Evolutionary conservation across 2,329 filamentous ascomycete species (phyloP), one percentile per base, ranked within the genome.

Genomic region (Colletotrichum aenigma): DNA sequence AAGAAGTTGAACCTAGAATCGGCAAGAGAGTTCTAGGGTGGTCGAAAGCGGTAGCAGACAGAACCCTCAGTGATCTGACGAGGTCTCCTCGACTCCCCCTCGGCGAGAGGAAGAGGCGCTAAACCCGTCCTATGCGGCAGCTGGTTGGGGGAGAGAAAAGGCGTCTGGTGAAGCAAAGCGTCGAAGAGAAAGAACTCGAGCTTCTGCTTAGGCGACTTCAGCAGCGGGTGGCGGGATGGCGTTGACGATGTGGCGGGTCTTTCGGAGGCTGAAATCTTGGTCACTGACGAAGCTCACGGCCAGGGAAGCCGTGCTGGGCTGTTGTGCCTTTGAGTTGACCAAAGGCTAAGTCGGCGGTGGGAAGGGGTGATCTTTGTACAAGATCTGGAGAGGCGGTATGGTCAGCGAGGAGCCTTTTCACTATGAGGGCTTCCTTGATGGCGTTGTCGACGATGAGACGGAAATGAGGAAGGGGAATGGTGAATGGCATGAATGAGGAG

Each of bases 121-220:
- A 92, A 93, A 93, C 92, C 92, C 93, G 94, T 97, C 95, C 95
- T 98, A 99, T 99, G 96, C 97, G 97, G 97, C 97, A 98, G 96
- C 95, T 98, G 94, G 91, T 89, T 88, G 86, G 88, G 87, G 87
- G 91, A 87, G 86, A 91, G 88, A 85, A 88, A 90, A 86, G 88
- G 82, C 78, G 75, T 77, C 79, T 85, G 84, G 84, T 88, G 85
- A 82, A 85, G 84, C 81, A 85, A 85, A 81, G 84, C 84, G 85
- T 89, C 87, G 85, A 90, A 86, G 84, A 90, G 83, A 81, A 87
- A 82, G 81, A 85, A 85, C 82, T 89, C 85, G 87, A 87, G 83
- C 77, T 78, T 77, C 76, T 86, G 83, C 82, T 89, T 89, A 90
- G 83, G 81, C 78, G 82, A 85, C 83, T 82, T 88, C 85, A 88